phyloP scores from a whole-genome alignment of 768 basidiomycete genomes.

The Gelatoporia subvermispora region DNA sequence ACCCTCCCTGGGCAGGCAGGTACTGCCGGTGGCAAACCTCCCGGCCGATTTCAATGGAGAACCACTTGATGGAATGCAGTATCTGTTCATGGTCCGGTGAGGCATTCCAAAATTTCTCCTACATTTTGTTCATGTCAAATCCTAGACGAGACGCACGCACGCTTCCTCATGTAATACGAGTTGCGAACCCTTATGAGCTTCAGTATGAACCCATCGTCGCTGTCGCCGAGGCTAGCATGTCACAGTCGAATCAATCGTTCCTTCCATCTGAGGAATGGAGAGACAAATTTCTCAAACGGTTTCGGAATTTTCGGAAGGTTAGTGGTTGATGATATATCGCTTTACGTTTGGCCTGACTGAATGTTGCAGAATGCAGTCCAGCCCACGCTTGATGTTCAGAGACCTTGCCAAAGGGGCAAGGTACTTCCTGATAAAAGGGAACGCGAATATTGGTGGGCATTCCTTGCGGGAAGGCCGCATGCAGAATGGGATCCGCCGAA shows the following conservation, averaged over 20 bases:
- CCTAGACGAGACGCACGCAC: conserved; percentile 59
- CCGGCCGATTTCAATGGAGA: conserved; percentile 61
- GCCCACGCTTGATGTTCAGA: conserved; percentile 47
- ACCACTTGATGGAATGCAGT: conserved; percentile 71
- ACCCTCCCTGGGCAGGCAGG: conserved; percentile 59
- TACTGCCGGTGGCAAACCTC: conserved; percentile 75
- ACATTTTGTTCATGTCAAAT: background rate
- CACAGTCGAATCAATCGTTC: conserved; percentile 18
- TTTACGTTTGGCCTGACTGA: conserved; percentile 5
- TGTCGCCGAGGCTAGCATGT: conserved; percentile 5
- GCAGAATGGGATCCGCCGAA: conserved; percentile 61
- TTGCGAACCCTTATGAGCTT: conserved; percentile 60
- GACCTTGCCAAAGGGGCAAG: conserved; percentile 26
- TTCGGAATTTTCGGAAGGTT: conserved; percentile 65
- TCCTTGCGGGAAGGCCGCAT: conserved; percentile 63
- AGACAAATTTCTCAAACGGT: conserved; percentile 47
- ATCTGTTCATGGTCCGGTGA: conserved; percentile 78
- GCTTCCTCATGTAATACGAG: conserved; percentile 63
- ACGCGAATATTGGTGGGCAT: conserved; percentile 78
- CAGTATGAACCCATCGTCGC: conserved; percentile 21
- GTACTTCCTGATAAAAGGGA: conserved; percentile 67
- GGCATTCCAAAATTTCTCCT: conserved; percentile 11
- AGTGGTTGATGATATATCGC: conserved; percentile 6
- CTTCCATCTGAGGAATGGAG: conserved; percentile 72
- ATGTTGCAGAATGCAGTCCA: conserved; percentile 58